A percentile compares a stretch with the other conserved stretches of the same genome.
Conservation (phyloP, 768 basidiomycete species). For the Nidularia sp. region DNA sequence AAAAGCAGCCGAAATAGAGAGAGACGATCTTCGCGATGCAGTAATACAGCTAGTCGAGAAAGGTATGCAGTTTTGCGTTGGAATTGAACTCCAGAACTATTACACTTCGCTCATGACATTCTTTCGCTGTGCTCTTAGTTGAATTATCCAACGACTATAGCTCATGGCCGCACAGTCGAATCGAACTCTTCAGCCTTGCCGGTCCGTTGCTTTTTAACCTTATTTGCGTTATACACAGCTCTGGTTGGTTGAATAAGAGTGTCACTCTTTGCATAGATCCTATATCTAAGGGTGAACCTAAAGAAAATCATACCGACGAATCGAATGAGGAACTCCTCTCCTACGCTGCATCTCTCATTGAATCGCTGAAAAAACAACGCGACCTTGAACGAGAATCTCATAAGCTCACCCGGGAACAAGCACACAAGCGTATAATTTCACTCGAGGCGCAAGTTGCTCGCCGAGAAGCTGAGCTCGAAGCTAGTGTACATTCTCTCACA, state of each 20-base stretch:
- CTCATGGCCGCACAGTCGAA: slow-evolving; percentile 41
- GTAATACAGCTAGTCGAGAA: slow-evolving; percentile 52
- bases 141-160: slow-evolving; percentile 40
- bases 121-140: slow-evolving; percentile 22
- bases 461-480: slow-evolving; percentile 53
- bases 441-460: slow-evolving; percentile 53
- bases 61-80: slow-evolving; percentile 34
- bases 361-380: slow-evolving; percentile 35
- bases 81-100: not conserved
- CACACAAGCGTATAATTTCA: slow-evolving; percentile 34
- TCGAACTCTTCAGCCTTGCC: slow-evolving; percentile 33
- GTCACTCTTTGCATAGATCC: not conserved
- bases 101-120: not conserved
- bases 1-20: slow-evolving; percentile 36
- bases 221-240: not conserved
- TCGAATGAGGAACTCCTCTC: slow-evolving; percentile 21
- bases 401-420: slow-evolving; percentile 28
- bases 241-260: not conserved
- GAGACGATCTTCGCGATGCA: slow-evolving; percentile 50
- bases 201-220: slow-evolving; percentile 26
- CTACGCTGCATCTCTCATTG: slow-evolving; percentile 42
- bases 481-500: slow-evolving; percentile 13
- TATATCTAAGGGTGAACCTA: not conserved
- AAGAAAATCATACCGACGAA: slow-evolving; percentile 1
- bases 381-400: slow-evolving; percentile 42